Conservation (phyloP, 2,329 filamentous ascomycete species). For the Neocatenulostroma microsporum region DNA sequence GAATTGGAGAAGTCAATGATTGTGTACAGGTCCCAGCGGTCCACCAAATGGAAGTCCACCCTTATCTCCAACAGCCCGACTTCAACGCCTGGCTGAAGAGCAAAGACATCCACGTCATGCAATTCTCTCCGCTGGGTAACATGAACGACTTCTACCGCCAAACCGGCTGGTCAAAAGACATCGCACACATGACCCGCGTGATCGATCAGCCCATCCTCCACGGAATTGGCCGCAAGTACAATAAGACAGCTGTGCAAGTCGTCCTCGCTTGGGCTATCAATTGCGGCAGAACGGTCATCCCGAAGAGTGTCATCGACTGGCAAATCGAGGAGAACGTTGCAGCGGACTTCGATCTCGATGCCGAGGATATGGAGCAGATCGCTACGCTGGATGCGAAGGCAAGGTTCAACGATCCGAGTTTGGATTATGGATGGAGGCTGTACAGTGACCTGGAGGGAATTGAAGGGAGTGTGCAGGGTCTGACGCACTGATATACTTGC, state of each 20-base stretch:
- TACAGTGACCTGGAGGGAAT: slow-evolving; percentile 23
- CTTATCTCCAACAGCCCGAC: slow-evolving; percentile 44
- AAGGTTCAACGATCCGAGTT: slow-evolving; percentile 17
- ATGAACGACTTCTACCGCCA: slow-evolving; percentile 5
- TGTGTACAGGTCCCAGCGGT: slow-evolving; percentile 26
- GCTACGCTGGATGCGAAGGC: slow-evolving; percentile 27
- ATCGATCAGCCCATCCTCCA: slow-evolving; percentile 1
- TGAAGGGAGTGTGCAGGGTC: slow-evolving; percentile 5
- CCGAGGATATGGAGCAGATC: slow-evolving; percentile 43
- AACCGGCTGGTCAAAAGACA: slow-evolving; percentile 1
- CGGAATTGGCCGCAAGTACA: slow-evolving; percentile 16
- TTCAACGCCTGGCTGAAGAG: slow-evolving; percentile 31
- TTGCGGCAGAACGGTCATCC: slow-evolving; percentile 29
- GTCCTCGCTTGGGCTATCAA: slow-evolving; percentile 31
- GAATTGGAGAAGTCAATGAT: background rate
- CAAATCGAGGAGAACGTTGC: slow-evolving; percentile 24
- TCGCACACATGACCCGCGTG: slow-evolving; percentile 1
- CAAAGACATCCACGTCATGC: background rate
- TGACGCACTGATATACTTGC: slow-evolving; percentile 1
- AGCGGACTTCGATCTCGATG: slow-evolving; percentile 32
- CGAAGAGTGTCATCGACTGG: slow-evolving; percentile 32
- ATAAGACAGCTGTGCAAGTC: slow-evolving; percentile 29
- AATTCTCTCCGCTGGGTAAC: slow-evolving; percentile 1
- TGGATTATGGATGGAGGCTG: slow-evolving; percentile 15
- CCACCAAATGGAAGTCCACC: slow-evolving; percentile 47